Base-by-base conservation (phyloP, 768 basidiomycete species). In the Candolleomyces eurysporus region DNA sequence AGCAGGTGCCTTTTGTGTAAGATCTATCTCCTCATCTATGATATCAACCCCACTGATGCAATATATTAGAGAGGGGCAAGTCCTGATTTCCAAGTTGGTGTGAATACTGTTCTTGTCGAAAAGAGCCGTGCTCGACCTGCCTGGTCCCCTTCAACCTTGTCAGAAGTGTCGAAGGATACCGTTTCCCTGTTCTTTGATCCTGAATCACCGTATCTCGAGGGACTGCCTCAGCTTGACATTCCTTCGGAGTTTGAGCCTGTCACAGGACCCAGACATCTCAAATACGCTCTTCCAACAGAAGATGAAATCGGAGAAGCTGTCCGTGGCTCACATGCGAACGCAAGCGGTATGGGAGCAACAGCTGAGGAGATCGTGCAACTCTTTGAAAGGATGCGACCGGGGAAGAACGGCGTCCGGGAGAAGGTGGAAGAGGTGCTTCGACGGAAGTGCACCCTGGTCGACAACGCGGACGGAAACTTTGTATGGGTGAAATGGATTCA, bases 1-100 rank as follows among this genome's bases (percentile, higher is more conserved):
- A 68, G 95, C 93, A 19, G 86, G 90, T 39, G 94, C 94, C 16
- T 96, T 87, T 73, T 92, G 91, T 67, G 95, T 96, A 73, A 79
- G 93, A 26, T 26, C 14, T 52, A 84, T 60, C 57, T 51, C 54
- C 65, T 64, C 39, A 45, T 63, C 36, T 22, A 32, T 53, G 46
- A 60, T 61, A 58, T 53, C 45, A 66, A 26, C 61, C 62, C 59
- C 49, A 60, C 49, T 67, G 31, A 65, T 56, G 58, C 59, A 58
- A 53, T 58, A 45, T 53, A 58, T 58, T 69, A 95, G 94, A 86
- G 78, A 66, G 87, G 85, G 55, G 89, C 87, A 48, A 91, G 85
- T 71, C 79, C 87, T 7, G 97, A 99, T 78, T 98, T 99, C 76
- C 65, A 77, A 56, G 85, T 82, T 21, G 96, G 96, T 22, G 89